Percentiles rank a stretch among this genome's conserved stretches.
phyloP scores from a whole-genome alignment of 2,329 filamentous ascomycete genomes.

The Xylaria sp. region DNA sequence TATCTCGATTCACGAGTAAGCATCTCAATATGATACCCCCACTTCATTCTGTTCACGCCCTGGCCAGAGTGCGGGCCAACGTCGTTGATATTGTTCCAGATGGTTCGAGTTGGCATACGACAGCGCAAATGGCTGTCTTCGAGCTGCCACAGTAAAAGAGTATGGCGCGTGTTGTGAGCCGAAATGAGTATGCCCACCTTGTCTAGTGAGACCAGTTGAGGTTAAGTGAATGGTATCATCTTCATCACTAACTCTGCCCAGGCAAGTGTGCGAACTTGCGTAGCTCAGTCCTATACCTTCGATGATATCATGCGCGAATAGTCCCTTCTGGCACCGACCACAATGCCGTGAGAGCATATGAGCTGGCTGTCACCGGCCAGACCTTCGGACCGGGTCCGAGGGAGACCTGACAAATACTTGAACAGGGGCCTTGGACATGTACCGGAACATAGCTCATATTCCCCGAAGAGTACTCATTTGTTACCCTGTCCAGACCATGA shows the following conservation, averaged over 20 bases:
- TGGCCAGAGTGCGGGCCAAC: background rate
- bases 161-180: too few relatives aligned
- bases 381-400: background rate
- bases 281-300: background rate
- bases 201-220: too few relatives aligned
- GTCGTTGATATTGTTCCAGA: background rate
- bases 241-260: too few relatives aligned
- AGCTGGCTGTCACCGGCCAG: background rate
- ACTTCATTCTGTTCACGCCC: background rate
- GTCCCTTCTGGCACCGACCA: background rate
- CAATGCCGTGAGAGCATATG: background rate
- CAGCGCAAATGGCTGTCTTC: background rate
- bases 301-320: background rate
- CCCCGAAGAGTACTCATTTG: slow-evolving; percentile 1
- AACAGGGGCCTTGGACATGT: slow-evolving; percentile 2
- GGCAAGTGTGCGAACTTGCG: too few relatives aligned
- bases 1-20: background rate
- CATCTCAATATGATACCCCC: background rate
- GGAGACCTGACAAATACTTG: slow-evolving; percentile 7
- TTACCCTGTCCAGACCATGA: background rate
- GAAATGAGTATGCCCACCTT: too few relatives aligned
- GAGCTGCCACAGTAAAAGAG: too few relatives aligned
- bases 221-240: too few relatives aligned
- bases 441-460: slow-evolving; percentile 9
- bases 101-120: background rate